A percentile compares a stretch with the other conserved stretches of the same genome.
Conservation (phyloP, 129 eudicot species). For the Pulicaria dysenterica region DNA sequence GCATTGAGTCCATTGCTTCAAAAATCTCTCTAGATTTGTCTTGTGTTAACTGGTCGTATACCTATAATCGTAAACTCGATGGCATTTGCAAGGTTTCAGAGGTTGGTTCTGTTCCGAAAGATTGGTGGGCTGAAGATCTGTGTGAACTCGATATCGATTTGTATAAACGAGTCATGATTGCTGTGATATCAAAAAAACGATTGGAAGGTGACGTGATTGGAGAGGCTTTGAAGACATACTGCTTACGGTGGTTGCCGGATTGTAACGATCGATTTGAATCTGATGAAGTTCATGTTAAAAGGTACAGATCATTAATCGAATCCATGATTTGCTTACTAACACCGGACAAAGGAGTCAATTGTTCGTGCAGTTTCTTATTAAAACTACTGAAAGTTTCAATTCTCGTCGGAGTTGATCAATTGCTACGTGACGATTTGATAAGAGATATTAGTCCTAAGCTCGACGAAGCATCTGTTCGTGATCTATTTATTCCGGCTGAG, state of each 20-base stretch:
- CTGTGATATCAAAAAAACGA: conserved; percentile 72
- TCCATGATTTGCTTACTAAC: conserved; percentile 71
- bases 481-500: conserved; percentile 71
- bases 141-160: conserved; percentile 78
- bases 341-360: conserved; percentile 49
- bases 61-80: conserved; percentile 60
- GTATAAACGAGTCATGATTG: conserved; percentile 72
- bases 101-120: conserved; percentile 62
- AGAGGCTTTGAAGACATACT: conserved; percentile 72
- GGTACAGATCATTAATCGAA: conserved; percentile 60
- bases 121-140: conserved; percentile 96
- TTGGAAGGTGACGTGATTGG: conserved; percentile 66
- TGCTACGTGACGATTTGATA: conserved; percentile 58
- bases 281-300: conserved; percentile 48
- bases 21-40: conserved; percentile 70
- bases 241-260: conserved; percentile 80
- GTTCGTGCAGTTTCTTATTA: conserved; percentile 84
- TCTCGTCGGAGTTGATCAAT: conserved; percentile 68
- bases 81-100: conserved; percentile 36
- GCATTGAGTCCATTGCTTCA: conserved; percentile 74
- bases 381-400: conserved; percentile 71
- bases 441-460: conserved; percentile 52
- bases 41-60: conserved; percentile 76
- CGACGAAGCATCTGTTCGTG: conserved; percentile 80
- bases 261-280: conserved; percentile 56